A percentile compares a stretch with the other conserved stretches of the same genome.
Conservation (phyloP, 2,329 filamentous ascomycete species). For the Podosphaera fusca region DNA sequence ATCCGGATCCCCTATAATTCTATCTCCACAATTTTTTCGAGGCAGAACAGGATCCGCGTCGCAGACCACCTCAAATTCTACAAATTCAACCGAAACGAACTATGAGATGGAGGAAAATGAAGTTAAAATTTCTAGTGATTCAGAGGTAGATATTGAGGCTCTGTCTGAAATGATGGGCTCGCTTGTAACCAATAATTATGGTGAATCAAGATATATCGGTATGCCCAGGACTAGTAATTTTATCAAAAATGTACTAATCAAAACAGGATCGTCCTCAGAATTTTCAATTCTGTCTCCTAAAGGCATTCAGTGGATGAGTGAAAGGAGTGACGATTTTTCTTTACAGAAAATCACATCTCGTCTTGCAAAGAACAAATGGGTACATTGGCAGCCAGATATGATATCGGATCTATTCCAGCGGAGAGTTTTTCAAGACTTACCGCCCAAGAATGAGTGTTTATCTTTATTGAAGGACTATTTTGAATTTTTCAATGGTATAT, state of each 20-base stretch:
- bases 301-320: constrained; percentile 94
- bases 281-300: constrained; percentile 98
- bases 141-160: constrained; percentile 54
- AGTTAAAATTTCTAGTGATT: constrained; percentile 29
- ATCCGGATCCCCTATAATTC: too few relatives aligned
- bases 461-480: constrained; percentile 86
- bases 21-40: too few relatives aligned
- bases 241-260: constrained; percentile 8
- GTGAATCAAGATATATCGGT: constrained; percentile 93
- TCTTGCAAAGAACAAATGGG: constrained; percentile 85
- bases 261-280: constrained; percentile 69
- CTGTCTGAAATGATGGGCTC: constrained; percentile 99
- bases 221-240: constrained; percentile 12
- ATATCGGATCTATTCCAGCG: constrained; percentile 81
- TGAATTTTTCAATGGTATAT: constrained; percentile 98
- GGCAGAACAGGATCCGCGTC: too few relatives aligned
- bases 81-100: constrained; percentile 3
- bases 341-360: constrained; percentile 91
- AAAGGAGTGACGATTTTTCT: constrained; percentile 85
- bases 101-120: constrained; percentile 9
- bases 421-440: constrained; percentile 61
- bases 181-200: constrained; percentile 78
- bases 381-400: constrained; percentile 94
- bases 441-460: constrained; percentile 65
- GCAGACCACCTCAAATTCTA: not conserved